Conservation (phyloP, 805 yeast genomes). For the Hanseniaspora singularis region DNA sequence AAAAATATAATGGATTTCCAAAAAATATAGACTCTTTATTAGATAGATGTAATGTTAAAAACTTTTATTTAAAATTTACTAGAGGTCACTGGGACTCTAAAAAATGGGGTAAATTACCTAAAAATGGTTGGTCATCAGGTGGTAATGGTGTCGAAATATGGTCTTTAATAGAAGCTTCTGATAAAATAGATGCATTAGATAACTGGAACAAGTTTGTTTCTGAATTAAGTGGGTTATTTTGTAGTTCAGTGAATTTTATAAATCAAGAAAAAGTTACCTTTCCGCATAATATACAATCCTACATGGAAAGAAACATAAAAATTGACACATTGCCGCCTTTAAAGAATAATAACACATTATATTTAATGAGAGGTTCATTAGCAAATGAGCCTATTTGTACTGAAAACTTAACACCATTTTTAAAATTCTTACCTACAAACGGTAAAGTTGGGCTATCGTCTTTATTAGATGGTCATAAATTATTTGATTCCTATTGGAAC, state of each 20-base stretch:
- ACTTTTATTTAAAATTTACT: constrained; percentile 72
- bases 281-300: constrained; percentile 35
- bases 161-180: constrained; percentile 64
- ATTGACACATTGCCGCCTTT: constrained; percentile 20
- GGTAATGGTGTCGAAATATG: constrained; percentile 94
- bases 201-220: constrained; percentile 66
- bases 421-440: constrained; percentile 80
- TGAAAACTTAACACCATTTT: constrained; percentile 86
- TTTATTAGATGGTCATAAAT: constrained; percentile 75
- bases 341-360: constrained; percentile 32
- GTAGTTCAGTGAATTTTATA: constrained; percentile 86
- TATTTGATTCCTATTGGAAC: constrained; percentile 89
- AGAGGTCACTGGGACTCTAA: constrained; percentile 94
- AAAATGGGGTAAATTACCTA: constrained; percentile 73
- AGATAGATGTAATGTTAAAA: constrained; percentile 52
- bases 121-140: constrained; percentile 60
- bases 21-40: constrained; percentile 68
- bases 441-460: constrained; percentile 83
- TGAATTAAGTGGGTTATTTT: constrained; percentile 77
- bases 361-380: constrained; percentile 65
- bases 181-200: constrained; percentile 41
- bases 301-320: constrained; percentile 22
- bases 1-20: constrained; percentile 64
- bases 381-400: constrained; percentile 96
- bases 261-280: constrained; percentile 66